A percentile compares a stretch with the other conserved stretches of the same genome.
phyloP scores from a whole-genome alignment of 2,329 filamentous ascomycete species.

The Microascus cirrosus region DNA sequence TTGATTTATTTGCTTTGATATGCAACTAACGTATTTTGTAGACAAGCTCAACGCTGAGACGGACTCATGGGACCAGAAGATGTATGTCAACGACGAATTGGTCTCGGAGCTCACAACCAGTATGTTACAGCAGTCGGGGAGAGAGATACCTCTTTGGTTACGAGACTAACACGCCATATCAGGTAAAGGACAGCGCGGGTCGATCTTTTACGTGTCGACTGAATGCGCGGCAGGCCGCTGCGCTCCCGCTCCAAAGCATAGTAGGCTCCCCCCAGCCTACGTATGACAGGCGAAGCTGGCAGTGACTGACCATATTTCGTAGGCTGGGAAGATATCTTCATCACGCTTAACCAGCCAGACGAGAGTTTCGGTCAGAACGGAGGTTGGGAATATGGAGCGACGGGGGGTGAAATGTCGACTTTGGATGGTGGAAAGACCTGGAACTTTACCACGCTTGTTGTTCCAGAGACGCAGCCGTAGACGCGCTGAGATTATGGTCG shows the following conservation, averaged over 20 bases:
- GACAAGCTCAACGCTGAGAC: neutral
- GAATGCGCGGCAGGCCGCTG: neutral
- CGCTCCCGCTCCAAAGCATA: neutral
- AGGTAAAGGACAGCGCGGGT: neutral
- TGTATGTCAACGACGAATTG: neutral
- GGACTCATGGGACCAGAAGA: neutral
- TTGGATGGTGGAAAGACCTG: neutral
- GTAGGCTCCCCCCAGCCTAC: neutral
- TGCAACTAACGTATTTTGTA: neutral
- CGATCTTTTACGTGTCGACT: neutral
- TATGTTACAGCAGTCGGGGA: neutral
- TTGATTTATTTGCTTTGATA: neutral
- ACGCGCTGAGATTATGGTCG: neutral
- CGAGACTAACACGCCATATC: neutral
- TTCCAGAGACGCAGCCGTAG: neutral
- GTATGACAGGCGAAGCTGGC: neutral
- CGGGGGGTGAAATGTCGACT: neutral
- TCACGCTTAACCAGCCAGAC: neutral
- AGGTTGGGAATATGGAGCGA: neutral
- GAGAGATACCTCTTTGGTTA: neutral
- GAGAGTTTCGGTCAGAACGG: neutral
- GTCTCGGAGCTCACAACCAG: neutral
- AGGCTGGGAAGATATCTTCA: neutral
- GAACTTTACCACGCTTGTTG: neutral
- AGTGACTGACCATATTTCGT: neutral